These are phyloP conservation scores for Seiridium cupressi DNA, from an alignment of 2,329 filamentous ascomycete species.

Conservation along the genomic window DNA sequence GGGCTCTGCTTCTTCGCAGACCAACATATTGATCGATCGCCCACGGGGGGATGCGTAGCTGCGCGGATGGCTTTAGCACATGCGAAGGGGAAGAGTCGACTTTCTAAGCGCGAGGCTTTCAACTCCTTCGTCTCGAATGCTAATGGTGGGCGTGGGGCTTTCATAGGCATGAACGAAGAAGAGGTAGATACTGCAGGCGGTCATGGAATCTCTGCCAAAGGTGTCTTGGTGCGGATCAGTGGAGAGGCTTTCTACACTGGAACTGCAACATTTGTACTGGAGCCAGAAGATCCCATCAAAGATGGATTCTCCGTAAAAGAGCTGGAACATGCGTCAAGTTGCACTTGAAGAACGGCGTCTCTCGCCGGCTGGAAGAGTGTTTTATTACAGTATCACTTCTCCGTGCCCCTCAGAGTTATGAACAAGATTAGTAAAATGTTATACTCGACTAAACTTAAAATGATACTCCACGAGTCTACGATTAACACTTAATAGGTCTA, in stretches of 20 bases:
- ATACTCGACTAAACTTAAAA: no score
- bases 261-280: not conserved
- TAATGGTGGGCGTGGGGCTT: not conserved
- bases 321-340: not conserved
- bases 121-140: not conserved
- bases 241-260: not conserved
- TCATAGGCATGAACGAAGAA: constrained; percentile 30
- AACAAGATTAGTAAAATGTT: no score
- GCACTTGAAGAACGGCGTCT: no score
- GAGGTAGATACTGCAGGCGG: constrained; percentile 36
- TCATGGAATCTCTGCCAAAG: not conserved
- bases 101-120: not conserved
- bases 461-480: no score
- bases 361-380: no score
- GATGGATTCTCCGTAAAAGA: not conserved
- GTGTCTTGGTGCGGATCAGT: not conserved
- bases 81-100: not conserved
- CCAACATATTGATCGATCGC: not conserved
- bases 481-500: no score
- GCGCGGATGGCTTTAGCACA: not conserved
- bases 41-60: not conserved
- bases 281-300: not conserved
- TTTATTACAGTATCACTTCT: no score
- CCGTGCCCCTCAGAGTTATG: no score
- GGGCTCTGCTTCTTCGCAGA: not conserved